A percentile compares a stretch with the other conserved stretches of the same genome.
phyloP scores from a whole-genome alignment of 2,329 filamentous ascomycete genomes.

The Nemania sp. region DNA sequence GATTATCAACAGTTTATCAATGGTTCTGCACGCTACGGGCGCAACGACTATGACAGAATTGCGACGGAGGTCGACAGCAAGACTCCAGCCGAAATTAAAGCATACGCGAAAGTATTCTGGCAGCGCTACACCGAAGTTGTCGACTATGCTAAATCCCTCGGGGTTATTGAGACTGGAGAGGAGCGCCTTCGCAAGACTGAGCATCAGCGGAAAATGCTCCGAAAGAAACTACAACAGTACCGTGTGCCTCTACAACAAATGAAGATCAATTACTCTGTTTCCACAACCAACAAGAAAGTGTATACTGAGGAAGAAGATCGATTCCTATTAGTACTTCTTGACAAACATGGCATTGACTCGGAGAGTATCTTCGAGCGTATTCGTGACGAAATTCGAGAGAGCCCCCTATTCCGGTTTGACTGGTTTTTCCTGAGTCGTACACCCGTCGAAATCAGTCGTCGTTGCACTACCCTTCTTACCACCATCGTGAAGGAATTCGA shows the following conservation, averaged over 20 bases:
- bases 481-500: slow-evolving; percentile 96
- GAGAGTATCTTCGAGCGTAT: slow-evolving; percentile 92
- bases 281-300: slow-evolving; percentile 99
- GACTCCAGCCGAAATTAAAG: slow-evolving; percentile 79
- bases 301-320: slow-evolving; percentile 98
- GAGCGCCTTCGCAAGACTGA: slow-evolving; percentile 86
- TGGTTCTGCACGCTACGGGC: slow-evolving; percentile 89
- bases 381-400: slow-evolving; percentile 95
- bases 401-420: slow-evolving; percentile 93
- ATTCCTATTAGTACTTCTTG: slow-evolving; percentile 90
- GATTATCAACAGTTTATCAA: slow-evolving; percentile 99
- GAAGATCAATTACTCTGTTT: slow-evolving; percentile 98
- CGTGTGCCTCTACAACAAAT: slow-evolving; percentile 97
- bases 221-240: slow-evolving; percentile 95
- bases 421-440: slow-evolving; percentile 99
- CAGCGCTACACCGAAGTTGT: slow-evolving; percentile 88
- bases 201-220: slow-evolving; percentile 89
- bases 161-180: slow-evolving; percentile 89
- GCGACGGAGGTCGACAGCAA: slow-evolving; percentile 92
- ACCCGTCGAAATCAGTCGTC: slow-evolving; percentile 85
- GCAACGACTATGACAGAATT: slow-evolving; percentile 82
- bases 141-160: slow-evolving; percentile 87
- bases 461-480: slow-evolving; percentile 91
- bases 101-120: slow-evolving; percentile 96
- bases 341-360: slow-evolving; percentile 88